These are phyloP conservation scores for Citrullus mucosospermus DNA, from an alignment of 306 rosid genomes.

Conservation along the genomic window DNA sequence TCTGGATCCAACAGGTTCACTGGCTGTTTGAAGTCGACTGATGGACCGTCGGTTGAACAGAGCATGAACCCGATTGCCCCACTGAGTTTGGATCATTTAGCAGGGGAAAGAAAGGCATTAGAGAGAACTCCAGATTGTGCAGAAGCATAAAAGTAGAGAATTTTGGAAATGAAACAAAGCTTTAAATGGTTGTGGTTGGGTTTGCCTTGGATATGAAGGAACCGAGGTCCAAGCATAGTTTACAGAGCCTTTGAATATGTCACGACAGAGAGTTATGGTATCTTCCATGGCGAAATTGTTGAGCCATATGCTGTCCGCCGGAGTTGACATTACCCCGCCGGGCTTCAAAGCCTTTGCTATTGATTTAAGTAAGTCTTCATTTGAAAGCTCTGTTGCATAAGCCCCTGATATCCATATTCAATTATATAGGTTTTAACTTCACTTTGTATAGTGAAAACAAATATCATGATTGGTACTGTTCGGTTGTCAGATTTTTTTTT, in stretches of 20 bases:
- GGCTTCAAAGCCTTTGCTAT: slow-evolving; percentile 35
- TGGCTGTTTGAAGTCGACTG: slow-evolving; percentile 49
- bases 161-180: not conserved
- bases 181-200: not conserved
- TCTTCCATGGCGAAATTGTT: slow-evolving; percentile 20
- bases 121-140: not conserved
- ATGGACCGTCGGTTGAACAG: slow-evolving; percentile 48
- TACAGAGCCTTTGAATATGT: slow-evolving; percentile 47
- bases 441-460: not conserved
- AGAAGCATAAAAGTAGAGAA: not conserved
- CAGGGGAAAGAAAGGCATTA: not conserved
- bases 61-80: slow-evolving; percentile 71
- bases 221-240: slow-evolving; percentile 63
- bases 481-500: too few relatives aligned
- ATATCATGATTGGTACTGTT: too few relatives aligned
- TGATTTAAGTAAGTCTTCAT: slow-evolving; percentile 27
- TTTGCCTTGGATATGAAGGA: slow-evolving; percentile 65
- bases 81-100: slow-evolving; percentile 10
- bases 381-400: slow-evolving; percentile 28
- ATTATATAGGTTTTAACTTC: not conserved
- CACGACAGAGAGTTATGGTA: slow-evolving; percentile 11
- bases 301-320: slow-evolving; percentile 69
- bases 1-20: slow-evolving; percentile 26
- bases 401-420: not conserved
- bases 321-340: slow-evolving; percentile 51